A percentile compares a stretch with the other conserved stretches of the same genome.
Conservation (phyloP, 1,284 basidiomycete species). For the Leccinum pallidistipes region DNA sequence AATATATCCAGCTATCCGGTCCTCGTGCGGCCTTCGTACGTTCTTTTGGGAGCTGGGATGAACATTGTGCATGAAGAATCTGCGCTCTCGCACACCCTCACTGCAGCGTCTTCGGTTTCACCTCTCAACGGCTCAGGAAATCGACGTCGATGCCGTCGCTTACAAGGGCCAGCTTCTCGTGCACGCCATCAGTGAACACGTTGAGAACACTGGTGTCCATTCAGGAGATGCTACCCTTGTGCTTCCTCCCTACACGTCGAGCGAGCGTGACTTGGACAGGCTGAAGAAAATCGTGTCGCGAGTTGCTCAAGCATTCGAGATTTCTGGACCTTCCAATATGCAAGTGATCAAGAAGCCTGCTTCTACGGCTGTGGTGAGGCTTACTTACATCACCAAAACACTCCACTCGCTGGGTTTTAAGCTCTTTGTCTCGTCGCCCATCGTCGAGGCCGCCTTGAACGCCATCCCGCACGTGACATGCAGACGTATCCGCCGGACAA, state of each 20-base stretch:
- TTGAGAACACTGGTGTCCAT: slow-evolving; percentile 99
- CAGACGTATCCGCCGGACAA: slow-evolving; percentile 71
- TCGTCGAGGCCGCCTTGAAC: slow-evolving; percentile 85
- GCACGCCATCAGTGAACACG: slow-evolving; percentile 97
- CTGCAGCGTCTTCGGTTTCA: slow-evolving; percentile 93
- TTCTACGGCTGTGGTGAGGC: slow-evolving; percentile 45
- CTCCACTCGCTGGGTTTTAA: no score
- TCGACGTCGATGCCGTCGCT: slow-evolving; percentile 97
- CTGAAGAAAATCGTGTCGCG: slow-evolving; percentile 94
- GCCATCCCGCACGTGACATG: slow-evolving; percentile 74
- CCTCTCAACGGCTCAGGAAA: slow-evolving; percentile 93
- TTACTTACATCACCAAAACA: no score
- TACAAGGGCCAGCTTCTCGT: slow-evolving; percentile 93
- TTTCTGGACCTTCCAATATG: slow-evolving; percentile 99
- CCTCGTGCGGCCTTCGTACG: slow-evolving; percentile 95
- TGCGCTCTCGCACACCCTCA: slow-evolving; percentile 88
- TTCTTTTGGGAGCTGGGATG: slow-evolving; percentile 98
- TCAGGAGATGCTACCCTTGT: slow-evolving; percentile 98
- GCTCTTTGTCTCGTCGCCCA: no score
- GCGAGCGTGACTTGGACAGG: slow-evolving; percentile 76
- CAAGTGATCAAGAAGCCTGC: slow-evolving; percentile 92
- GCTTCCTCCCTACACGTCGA: slow-evolving; percentile 91
- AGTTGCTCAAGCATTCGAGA: slow-evolving; percentile 93
- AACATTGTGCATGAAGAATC: slow-evolving; percentile 97
- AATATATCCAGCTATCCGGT: slow-evolving; percentile 76